Base-by-base conservation (phyloP, 1,284 basidiomycete genomes). In the Ceratobasidium sp. region DNA sequence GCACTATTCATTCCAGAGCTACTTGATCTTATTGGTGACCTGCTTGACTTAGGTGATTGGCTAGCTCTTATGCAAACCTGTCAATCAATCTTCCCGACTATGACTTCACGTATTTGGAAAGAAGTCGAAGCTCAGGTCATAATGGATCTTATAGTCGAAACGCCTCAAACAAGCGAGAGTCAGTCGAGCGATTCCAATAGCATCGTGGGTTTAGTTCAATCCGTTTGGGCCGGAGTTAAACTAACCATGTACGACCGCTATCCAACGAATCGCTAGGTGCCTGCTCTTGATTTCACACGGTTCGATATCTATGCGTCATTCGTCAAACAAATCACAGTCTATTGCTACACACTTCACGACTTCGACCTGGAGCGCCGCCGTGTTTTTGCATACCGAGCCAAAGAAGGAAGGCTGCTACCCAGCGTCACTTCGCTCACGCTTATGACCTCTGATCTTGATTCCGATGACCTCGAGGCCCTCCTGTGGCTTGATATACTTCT, bases 301-400 rank as follows among this genome's bases (percentile, higher is more conserved):
- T 74, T 74, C 33, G 46, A 64, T 28, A 52, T 74, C 17, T 74
- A 74, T 40, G 71, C 71, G 17, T 48, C 71, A 10, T 64, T 74
- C 26, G 61, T 74, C 5, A 74, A 46, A 44, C 57, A 64, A 9
- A 23, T 74, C 6, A 17, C 42, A n/a, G 71, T 74, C 6, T 64
- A 74, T 52, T 59, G 71, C 6, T 61, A 61, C 33, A 52, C 71
- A 26, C 44, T 46, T 33, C 42, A 33, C 2, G 52, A 74, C 38
- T 52, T 74, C 38, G 15, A 59, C 38, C 59, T 28, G 33, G 46
- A 64, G 33, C 44, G 26, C 15, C 42, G 71, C 20, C 28, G n/a
- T 9, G 7, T 33, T 28, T 59, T 42, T 28, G 20, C 46, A 10
- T 28, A 7, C 2, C 44, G 61, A 9, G 57, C 59, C 12, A 59